Evolutionary conservation across 805 yeast genomes (phyloP).

Genomic region (Debaryomyces castellii): DNA sequence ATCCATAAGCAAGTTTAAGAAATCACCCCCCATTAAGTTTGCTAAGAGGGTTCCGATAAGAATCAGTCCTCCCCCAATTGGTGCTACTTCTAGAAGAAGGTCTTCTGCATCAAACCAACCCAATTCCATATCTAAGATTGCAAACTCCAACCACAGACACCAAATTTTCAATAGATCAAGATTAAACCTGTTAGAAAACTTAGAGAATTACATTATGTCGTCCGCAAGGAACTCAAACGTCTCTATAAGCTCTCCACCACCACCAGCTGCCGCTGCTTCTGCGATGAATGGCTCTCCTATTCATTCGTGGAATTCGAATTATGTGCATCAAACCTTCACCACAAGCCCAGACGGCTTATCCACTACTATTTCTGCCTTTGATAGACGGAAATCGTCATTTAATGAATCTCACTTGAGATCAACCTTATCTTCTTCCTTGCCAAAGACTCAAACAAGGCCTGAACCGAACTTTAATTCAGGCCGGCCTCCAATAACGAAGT

Average conservation of each 20-base stretch:
- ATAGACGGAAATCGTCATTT: slow-evolving; percentile 40
- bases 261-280: slow-evolving; percentile 16
- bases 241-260: slow-evolving; percentile 36
- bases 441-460: slow-evolving; percentile 7
- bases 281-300: slow-evolving; percentile 21
- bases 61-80: slow-evolving; percentile 36
- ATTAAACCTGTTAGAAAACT: slow-evolving; percentile 41
- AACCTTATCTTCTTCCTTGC: slow-evolving; percentile 22
- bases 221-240: slow-evolving; percentile 37
- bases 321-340: slow-evolving; percentile 8
- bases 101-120: slow-evolving; percentile 25
- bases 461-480: neutral
- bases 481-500: neutral
- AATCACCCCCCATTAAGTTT: slow-evolving; percentile 37
- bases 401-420: slow-evolving; percentile 38
- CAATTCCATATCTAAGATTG: slow-evolving; percentile 12
- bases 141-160: slow-evolving; percentile 23
- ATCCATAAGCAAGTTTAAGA: slow-evolving; percentile 10
- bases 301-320: slow-evolving; percentile 15
- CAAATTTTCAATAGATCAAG: slow-evolving; percentile 38
- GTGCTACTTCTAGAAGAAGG: slow-evolving; percentile 21
- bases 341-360: slow-evolving; percentile 19
- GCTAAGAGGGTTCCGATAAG: slow-evolving; percentile 44
- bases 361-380: slow-evolving; percentile 16
- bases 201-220: slow-evolving; percentile 41